phyloP scores from a whole-genome alignment of 495 filamentous ascomycete species.

The Podospora pseudocomata region DNA sequence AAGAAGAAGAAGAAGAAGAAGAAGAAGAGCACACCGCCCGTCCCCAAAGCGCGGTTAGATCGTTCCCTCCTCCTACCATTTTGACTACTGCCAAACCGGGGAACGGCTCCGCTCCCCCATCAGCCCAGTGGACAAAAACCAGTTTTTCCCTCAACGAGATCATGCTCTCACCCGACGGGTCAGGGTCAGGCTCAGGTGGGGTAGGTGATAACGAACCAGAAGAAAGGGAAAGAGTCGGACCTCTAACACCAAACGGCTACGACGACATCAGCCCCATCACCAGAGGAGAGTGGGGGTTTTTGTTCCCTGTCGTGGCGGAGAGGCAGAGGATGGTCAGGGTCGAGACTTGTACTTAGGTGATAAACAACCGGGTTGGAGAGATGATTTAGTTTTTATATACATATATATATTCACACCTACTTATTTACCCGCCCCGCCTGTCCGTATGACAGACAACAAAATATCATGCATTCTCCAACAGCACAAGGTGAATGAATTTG shows the following conservation, averaged over 20 bases:
- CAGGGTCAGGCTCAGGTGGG: neutral
- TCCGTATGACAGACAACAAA: too few relatives aligned
- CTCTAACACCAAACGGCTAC: constrained; percentile 51
- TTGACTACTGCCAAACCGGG: constrained; percentile 5
- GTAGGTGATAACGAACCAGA: neutral
- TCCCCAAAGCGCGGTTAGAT: constrained; percentile 24
- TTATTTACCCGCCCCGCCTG: too few relatives aligned
- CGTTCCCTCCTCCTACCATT: constrained; percentile 3
- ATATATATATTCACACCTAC: too few relatives aligned
- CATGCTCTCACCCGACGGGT: neutral
- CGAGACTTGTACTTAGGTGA: constrained; percentile 24
- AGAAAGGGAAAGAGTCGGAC: constrained; percentile 26
- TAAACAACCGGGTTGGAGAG: too few relatives aligned
- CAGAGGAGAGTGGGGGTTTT: constrained; percentile 52
- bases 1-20: constrained; percentile 23
- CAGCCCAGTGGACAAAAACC: constrained; percentile 33
- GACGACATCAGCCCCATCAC: constrained; percentile 55
- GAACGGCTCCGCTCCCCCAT: neutral
- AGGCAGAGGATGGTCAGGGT: constrained; percentile 34
- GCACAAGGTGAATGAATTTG: too few relatives aligned
- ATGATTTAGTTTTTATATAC: too few relatives aligned
- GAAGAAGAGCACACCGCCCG: constrained; percentile 41
- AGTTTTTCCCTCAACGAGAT: constrained; percentile 24
- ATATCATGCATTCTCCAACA: too few relatives aligned
- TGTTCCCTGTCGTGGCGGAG: constrained; percentile 33